Conservation (phyloP, 2,329 filamentous ascomycete species). For the Claviceps fusiformis region DNA sequence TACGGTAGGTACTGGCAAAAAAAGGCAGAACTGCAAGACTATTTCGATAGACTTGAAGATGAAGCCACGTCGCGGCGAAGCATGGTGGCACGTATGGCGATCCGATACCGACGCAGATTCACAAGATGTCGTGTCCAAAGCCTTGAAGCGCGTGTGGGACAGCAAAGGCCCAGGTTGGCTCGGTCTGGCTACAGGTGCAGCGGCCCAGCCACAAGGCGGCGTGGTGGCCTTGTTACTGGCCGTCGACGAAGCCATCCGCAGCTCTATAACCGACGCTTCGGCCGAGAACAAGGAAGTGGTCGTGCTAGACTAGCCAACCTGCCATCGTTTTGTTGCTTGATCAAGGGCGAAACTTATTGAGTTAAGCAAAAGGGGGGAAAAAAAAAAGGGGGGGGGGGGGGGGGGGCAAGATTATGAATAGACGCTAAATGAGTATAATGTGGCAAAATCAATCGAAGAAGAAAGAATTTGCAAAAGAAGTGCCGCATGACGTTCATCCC, state of each 20-base stretch:
- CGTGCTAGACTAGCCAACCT: conserved; percentile 7
- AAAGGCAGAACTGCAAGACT: conserved; percentile 13
- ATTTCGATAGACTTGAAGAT: conserved; percentile 41
- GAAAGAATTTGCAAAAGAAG: not conserved
- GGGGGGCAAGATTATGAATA: not conserved
- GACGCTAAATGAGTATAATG: not conserved
- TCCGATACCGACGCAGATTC: conserved; percentile 9
- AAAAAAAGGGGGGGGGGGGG: not conserved
- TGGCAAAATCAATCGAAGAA: not conserved
- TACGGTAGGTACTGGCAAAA: conserved; percentile 18
- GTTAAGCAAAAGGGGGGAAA: too few relatives aligned
- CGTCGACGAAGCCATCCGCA: conserved; percentile 32
- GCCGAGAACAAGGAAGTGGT: conserved; percentile 5
- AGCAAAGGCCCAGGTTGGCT: conserved; percentile 30
- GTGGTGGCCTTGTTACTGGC: conserved; percentile 34
- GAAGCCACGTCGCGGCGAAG: conserved; percentile 30
- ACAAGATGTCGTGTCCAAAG: conserved; percentile 23
- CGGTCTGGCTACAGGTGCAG: conserved; percentile 34
- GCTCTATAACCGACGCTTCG: conserved; percentile 8
- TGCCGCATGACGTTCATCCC: not conserved
- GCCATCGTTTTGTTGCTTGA: not conserved
- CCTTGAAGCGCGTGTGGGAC: conserved; percentile 32
- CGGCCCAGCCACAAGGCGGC: conserved; percentile 23
- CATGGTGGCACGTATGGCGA: conserved; percentile 38
- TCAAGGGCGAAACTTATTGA: too few relatives aligned